These are phyloP conservation scores for Cytospora mali DNA, from an alignment of 2,329 filamentous ascomycete species.

Conservation along the genomic window DNA sequence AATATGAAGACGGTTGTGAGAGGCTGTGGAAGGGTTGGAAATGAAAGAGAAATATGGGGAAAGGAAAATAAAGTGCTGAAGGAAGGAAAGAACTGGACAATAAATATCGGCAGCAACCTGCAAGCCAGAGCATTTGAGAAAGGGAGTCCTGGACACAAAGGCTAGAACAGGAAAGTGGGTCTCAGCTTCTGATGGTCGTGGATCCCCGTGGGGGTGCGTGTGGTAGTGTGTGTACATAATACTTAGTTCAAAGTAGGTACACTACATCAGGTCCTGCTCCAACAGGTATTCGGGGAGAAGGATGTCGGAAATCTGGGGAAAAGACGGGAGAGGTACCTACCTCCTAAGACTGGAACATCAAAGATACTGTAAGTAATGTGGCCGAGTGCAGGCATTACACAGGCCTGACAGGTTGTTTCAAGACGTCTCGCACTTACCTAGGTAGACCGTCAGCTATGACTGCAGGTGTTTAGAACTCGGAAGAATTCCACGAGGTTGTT, in stretches of 20 bases:
- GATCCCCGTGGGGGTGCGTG: slow-evolving; percentile 4
- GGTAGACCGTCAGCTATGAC: not conserved
- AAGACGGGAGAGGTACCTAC: slow-evolving; percentile 11
- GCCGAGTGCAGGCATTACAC: not conserved
- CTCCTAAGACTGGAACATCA: not conserved
- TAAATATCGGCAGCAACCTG: slow-evolving; percentile 15
- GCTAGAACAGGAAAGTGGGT: not conserved
- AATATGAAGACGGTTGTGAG: not conserved
- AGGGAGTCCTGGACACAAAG: not conserved
- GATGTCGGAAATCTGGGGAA: slow-evolving; percentile 16
- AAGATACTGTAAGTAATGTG: not conserved
- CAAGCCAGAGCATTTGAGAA: not conserved
- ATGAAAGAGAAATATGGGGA: not conserved
- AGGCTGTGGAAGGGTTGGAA: slow-evolving; percentile 4
- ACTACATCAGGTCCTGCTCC: not conserved
- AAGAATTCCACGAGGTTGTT: slow-evolving; percentile 8
- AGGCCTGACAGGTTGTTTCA: not conserved
- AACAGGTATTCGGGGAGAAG: slow-evolving; percentile 14
- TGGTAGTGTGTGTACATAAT: not conserved
- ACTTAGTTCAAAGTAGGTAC: not conserved
- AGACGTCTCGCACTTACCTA: not conserved
- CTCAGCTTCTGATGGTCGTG: slow-evolving; percentile 3
- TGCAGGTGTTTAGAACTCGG: not conserved
- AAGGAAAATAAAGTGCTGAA: not conserved
- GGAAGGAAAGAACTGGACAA: slow-evolving; percentile 12